A percentile compares a stretch with the other conserved stretches of the same genome.
phyloP scores from a whole-genome alignment of 441 rosid species.

The Populus hybrid region DNA sequence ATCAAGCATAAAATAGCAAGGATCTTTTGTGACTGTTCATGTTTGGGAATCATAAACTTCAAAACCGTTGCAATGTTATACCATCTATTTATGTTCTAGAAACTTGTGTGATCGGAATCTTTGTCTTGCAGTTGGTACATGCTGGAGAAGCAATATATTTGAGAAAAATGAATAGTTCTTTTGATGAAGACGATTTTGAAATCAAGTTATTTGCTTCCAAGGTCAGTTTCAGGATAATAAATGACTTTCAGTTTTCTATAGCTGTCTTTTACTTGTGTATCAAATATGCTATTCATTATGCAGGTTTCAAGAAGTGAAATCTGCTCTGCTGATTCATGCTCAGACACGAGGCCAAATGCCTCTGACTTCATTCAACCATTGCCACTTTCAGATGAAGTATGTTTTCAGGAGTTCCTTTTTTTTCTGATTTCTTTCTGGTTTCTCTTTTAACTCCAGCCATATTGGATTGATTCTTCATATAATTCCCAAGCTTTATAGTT shows the following conservation, averaged over 20 bases:
- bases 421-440: conserved; percentile 6
- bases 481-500: not conserved
- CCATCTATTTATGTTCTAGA: not conserved
- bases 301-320: conserved; percentile 51
- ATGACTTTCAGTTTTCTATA: conserved; percentile 5
- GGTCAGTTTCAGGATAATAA: conserved; percentile 37
- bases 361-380: conserved; percentile 28
- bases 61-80: not conserved
- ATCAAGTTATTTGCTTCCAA: conserved; percentile 46
- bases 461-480: conserved; percentile 1
- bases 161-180: conserved; percentile 46
- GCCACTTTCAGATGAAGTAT: conserved; percentile 33
- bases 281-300: conserved; percentile 18
- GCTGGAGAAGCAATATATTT: conserved; percentile 57
- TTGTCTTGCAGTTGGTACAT: conserved; percentile 58
- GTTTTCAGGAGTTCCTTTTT: conserved; percentile 16
- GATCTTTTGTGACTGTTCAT: not conserved
- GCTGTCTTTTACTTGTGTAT: conserved; percentile 7
- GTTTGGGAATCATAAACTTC: not conserved
- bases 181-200: conserved; percentile 54
- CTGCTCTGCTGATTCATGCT: conserved; percentile 38
- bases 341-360: conserved; percentile 33
- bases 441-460: not conserved
- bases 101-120: conserved; percentile 11
- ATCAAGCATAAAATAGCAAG: conserved; percentile 5